Percentiles rank a stretch among this genome's conserved stretches.
Evolutionary conservation across 2,329 filamentous ascomycete genomes (phyloP).

Genomic region (Colletotrichum echinochloae): DNA sequence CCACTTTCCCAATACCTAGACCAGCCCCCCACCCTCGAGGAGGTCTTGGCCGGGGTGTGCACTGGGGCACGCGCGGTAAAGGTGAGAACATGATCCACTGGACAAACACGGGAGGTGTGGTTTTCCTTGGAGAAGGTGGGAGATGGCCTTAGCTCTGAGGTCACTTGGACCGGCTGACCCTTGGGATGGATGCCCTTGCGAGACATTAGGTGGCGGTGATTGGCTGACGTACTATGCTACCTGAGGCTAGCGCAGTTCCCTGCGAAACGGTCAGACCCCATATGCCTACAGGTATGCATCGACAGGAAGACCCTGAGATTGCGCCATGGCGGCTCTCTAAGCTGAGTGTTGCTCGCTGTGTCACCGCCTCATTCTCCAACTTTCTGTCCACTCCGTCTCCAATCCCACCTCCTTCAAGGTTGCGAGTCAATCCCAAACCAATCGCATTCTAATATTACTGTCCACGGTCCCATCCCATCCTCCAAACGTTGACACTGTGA

Average conservation of each 20-base stretch:
- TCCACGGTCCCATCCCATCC: background rate
- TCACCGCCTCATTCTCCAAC: background rate
- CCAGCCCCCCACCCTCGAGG: background rate
- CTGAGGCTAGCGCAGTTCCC: conserved; percentile 25
- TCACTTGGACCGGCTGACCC: conserved; percentile 36
- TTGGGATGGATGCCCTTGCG: conserved; percentile 25
- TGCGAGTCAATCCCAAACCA: conserved; percentile 4
- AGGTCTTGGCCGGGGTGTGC: conserved; percentile 22
- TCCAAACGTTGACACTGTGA: background rate
- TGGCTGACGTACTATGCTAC: conserved; percentile 7
- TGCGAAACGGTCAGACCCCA: conserved; percentile 30
- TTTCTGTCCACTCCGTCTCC: conserved; percentile 2
- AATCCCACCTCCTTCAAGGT: conserved; percentile 15
- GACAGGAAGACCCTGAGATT: conserved; percentile 37
- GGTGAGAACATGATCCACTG: conserved; percentile 31
- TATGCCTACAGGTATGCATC: background rate
- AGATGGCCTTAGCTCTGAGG: conserved; percentile 35
- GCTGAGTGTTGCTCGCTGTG: background rate
- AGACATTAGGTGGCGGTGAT: conserved; percentile 15
- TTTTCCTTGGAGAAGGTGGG: conserved; percentile 30
- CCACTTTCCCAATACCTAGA: conserved; percentile 19
- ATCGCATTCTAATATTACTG: background rate
- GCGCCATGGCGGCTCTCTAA: conserved; percentile 9
- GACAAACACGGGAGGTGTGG: background rate
- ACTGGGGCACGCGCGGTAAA: conserved; percentile 38